A percentile compares a stretch with the other conserved stretches of the same genome.
Evolutionary conservation across 2,329 filamentous ascomycete species (phyloP).

Genomic region (Sclerotinia trifoliorum): DNA sequence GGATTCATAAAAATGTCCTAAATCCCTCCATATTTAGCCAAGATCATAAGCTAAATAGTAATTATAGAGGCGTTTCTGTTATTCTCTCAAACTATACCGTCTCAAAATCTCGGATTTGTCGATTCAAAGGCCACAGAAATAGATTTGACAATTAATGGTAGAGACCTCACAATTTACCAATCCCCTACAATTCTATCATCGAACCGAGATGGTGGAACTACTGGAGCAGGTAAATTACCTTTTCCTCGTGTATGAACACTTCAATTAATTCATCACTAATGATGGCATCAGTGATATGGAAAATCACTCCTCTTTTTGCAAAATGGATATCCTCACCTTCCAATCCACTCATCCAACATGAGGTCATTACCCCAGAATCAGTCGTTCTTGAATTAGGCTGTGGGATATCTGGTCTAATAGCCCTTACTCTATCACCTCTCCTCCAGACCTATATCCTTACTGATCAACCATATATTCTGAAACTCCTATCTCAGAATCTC

Average conservation of each 20-base stretch:
- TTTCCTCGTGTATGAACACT: conserved; percentile 21
- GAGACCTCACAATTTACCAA: conserved; percentile 75
- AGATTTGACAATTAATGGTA: conserved; percentile 64
- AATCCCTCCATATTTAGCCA: background rate
- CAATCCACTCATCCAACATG: conserved; percentile 55
- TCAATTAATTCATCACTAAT: conserved; percentile 4
- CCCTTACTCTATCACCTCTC: conserved; percentile 61
- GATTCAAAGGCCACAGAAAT: conserved; percentile 66
- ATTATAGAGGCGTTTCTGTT: conserved; percentile 80
- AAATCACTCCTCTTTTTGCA: conserved; percentile 79
- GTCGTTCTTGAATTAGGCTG: conserved; percentile 77
- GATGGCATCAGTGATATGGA: conserved; percentile 73
- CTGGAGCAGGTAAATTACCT: conserved; percentile 58
- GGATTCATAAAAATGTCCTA: background rate
- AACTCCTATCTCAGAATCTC: conserved; percentile 74
- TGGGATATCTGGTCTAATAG: conserved; percentile 79
- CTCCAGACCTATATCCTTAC: conserved; percentile 71
- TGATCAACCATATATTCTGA: conserved; percentile 83
- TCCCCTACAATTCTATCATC: conserved; percentile 81
- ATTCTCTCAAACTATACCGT: conserved; percentile 73
- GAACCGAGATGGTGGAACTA: conserved; percentile 69
- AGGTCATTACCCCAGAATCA: conserved; percentile 4
- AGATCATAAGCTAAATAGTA: conserved; percentile 6
- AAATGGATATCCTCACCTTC: conserved; percentile 67
- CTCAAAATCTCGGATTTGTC: conserved; percentile 80